phyloP scores from a whole-genome alignment of 345 rosid genomes.

The Heritiera littoralis region DNA sequence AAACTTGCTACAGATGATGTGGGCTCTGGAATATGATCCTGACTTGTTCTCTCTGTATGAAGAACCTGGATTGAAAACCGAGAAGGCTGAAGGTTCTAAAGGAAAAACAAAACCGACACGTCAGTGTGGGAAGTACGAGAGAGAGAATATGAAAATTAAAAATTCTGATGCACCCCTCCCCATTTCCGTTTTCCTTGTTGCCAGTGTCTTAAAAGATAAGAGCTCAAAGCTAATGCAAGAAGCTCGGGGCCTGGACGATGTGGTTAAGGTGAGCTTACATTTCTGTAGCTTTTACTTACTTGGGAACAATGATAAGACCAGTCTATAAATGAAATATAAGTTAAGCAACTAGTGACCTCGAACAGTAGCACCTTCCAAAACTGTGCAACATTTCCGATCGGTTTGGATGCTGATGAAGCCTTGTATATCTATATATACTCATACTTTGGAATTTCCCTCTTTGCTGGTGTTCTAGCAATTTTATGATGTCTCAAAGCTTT shows the following conservation, averaged over 20 bases:
- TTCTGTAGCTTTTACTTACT: not conserved
- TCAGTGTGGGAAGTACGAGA: slow-evolving; percentile 82
- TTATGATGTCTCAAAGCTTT: not conserved
- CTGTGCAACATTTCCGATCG: not conserved
- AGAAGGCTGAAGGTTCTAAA: slow-evolving; percentile 57
- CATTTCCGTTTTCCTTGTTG: slow-evolving; percentile 91
- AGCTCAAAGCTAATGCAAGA: slow-evolving; percentile 75
- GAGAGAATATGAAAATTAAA: slow-evolving; percentile 71
- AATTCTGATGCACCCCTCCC: slow-evolving; percentile 74
- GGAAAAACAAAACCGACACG: slow-evolving; percentile 62
- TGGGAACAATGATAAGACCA: not conserved
- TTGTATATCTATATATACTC: not conserved
- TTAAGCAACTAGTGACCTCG: not conserved
- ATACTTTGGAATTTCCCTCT: not conserved
- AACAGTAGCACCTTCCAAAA: not conserved
- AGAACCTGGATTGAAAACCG: slow-evolving; percentile 47
- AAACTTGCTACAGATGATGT: slow-evolving; percentile 82
- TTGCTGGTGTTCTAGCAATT: not conserved
- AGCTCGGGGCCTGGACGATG: slow-evolving; percentile 95
- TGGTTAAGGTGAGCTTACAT: slow-evolving; percentile 65
- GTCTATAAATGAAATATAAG: not conserved
- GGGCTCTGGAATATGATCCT: slow-evolving; percentile 97
- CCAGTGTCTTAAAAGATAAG: slow-evolving; percentile 95
- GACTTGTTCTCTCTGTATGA: slow-evolving; percentile 73
- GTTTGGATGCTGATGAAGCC: not conserved